Base-by-base conservation (phyloP, 2,329 filamentous ascomycete species). In the Dactylonectria estremocensis region DNA sequence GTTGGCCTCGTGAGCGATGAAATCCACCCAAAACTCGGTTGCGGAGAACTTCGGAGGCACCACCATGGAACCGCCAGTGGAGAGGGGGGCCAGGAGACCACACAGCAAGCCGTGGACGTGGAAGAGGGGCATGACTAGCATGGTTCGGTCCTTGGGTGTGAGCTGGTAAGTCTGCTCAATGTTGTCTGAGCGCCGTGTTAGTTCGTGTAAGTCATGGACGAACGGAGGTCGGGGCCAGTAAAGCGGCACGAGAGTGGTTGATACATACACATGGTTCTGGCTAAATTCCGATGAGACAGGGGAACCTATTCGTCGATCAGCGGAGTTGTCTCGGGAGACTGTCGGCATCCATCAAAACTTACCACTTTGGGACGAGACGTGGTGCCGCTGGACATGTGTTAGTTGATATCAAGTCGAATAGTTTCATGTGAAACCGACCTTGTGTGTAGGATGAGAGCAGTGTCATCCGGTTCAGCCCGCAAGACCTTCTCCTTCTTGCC, bases 91-190 rank as follows among this genome's bases (percentile, higher is more conserved):
- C 4, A 97, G 87, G 74, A 97, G 93, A 20, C 90, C 94, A 68
- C 94, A 95, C 14, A 97, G 86, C 2, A 97, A 87, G n/a, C 94
- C 94, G 78, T 96, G 94, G 55, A 97, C 94, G 81, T 97, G 94
- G 86, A 97, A 97, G 2, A 97, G 87, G 18, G 94, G 94, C 94
- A 97, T 97, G 67, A 97, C 93, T 16, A 97, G 87, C 87, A 95
- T 91, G 31, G 94, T 95, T 53, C 94, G 90, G 80, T 97, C 94
- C 59, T 86, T 78, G 6, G 89, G 80, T 0, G 89, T 91, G 67
- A 97, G 87, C 63, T 91, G 81, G 79, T 97, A 97, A 7, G 94
- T 97, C 66, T 87, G 84, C 77, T 92, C 87, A 78, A 97, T 94
- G 81, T 96, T 97, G 75, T 88, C 88, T 91, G 72, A 1, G 6